A percentile compares a stretch with the other conserved stretches of the same genome.
Conservation (phyloP, 208 protist genomes). For the Porcisia deanei region DNA sequence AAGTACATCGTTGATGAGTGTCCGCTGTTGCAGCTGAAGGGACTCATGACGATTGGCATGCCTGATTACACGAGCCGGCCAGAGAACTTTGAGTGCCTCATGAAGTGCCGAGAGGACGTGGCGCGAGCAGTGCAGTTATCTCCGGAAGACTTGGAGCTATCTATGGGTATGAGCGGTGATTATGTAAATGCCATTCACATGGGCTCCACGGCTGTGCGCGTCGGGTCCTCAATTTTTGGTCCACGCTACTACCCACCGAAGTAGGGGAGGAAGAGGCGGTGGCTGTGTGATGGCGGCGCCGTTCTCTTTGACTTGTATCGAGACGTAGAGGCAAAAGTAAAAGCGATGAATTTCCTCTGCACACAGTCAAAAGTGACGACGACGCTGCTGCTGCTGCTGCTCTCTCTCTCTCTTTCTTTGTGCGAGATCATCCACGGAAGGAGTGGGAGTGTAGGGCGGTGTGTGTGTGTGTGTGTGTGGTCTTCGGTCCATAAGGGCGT, state of each 20-base stretch:
- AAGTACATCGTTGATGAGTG: constrained; percentile 75
- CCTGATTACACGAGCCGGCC: constrained; percentile 75
- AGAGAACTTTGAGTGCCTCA: constrained; percentile 90
- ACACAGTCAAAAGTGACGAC: no score
- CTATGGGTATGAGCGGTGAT: constrained; percentile 98
- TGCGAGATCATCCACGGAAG: no score
- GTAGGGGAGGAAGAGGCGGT: background rate
- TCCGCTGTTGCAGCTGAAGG: constrained; percentile 77
- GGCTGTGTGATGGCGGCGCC: no score
- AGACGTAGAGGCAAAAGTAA: no score
- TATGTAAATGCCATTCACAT: constrained; percentile 94
- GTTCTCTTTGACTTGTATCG: background rate
- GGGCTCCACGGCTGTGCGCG: constrained; percentile 94
- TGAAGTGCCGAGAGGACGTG: constrained; percentile 63
- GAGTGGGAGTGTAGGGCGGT: no score
- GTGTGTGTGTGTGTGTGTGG: no score
- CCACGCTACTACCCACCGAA: constrained; percentile 81
- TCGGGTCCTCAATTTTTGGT: constrained; percentile 96
- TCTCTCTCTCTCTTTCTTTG: no score
- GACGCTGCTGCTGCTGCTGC: no score
- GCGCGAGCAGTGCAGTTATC: constrained; percentile 48
- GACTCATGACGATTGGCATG: constrained; percentile 98
- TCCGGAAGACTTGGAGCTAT: constrained; percentile 75
- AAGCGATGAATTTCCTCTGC: no score
- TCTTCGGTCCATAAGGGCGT: background rate